A percentile compares a stretch with the other conserved stretches of the same genome.
These are phyloP conservation scores for Neopestalotiopsis clavispora DNA, from an alignment of 2,329 filamentous ascomycete species.

Conservation along the genomic window DNA sequence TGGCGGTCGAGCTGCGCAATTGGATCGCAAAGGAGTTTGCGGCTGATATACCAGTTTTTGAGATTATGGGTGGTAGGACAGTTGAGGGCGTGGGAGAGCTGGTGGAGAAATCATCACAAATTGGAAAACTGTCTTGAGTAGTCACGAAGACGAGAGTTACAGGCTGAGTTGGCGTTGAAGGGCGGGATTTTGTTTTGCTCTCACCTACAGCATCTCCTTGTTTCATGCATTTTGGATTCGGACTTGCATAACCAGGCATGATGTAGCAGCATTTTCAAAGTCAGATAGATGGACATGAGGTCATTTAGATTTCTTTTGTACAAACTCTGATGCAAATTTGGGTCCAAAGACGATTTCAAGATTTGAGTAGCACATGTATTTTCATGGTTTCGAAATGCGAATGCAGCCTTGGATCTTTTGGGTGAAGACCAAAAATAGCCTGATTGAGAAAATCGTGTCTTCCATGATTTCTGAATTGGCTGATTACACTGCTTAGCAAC, in stretches of 20 bases:
- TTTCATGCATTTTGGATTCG: not conserved
- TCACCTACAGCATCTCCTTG: too few species aligned
- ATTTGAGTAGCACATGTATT: not conserved
- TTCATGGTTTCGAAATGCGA: not conserved
- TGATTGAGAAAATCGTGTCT: too few species aligned
- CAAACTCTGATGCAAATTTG: not conserved
- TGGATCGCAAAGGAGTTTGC: constrained; percentile 26
- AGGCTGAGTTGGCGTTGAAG: not conserved
- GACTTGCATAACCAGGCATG: not conserved
- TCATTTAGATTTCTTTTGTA: not conserved
- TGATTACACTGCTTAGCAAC: too few species aligned
- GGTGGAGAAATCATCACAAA: not conserved
- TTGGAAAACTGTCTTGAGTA: not conserved
- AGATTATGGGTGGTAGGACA: constrained; percentile 8
- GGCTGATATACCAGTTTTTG: constrained; percentile 6
- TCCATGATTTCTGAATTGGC: too few species aligned
- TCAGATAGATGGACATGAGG: not conserved
- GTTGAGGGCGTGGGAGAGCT: not conserved
- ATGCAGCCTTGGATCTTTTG: too few species aligned
- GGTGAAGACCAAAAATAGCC: too few species aligned
- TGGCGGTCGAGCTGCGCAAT: constrained; percentile 33
- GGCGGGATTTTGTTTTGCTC: not conserved
- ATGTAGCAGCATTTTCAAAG: not conserved
- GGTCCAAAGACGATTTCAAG: not conserved
- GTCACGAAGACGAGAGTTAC: not conserved